Conservation (phyloP, 768 basidiomycete genomes). For the Russula brevipes region DNA sequence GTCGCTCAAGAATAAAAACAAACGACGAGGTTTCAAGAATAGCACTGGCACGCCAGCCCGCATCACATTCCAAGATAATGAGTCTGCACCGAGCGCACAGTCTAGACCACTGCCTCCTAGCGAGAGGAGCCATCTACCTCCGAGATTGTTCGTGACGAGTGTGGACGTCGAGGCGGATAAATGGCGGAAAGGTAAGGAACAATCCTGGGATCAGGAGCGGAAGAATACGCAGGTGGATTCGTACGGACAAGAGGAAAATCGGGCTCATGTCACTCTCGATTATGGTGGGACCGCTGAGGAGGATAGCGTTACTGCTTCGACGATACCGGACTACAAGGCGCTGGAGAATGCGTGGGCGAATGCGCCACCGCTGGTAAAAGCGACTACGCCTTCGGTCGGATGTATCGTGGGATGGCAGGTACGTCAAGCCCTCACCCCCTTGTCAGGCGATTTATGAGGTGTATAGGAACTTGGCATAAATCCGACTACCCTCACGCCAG, state of each 20-base stretch:
- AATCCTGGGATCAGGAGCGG: conserved; percentile 28
- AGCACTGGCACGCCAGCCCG: conserved; percentile 45
- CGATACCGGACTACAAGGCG: conserved; percentile 20
- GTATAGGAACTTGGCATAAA: conserved; percentile 54
- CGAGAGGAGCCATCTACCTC: conserved; percentile 51
- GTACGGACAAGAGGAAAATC: conserved; percentile 17
- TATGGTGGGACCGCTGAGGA: conserved; percentile 29
- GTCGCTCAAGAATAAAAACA: conserved; percentile 68
- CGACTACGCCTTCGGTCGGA: conserved; percentile 24
- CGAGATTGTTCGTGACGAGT: conserved; percentile 64
- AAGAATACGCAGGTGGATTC: conserved; percentile 34
- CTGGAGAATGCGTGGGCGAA: conserved; percentile 31
- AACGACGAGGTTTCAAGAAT: conserved; percentile 60
- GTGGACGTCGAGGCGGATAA: conserved; percentile 59
- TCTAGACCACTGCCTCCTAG: conserved; percentile 59
- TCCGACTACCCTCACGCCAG: conserved; percentile 54
- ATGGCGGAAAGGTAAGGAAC: conserved; percentile 29
- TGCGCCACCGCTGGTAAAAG: conserved; percentile 24
- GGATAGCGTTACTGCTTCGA: conserved; percentile 7
- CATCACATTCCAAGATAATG: conserved; percentile 45
- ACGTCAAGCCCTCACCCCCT: background rate
- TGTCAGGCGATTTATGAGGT: background rate
- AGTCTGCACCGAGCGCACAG: conserved; percentile 15
- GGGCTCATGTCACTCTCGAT: conserved; percentile 33
- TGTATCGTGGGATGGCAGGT: conserved; percentile 36